Evolutionary conservation across 2,329 filamentous ascomycete species (phyloP), one percentile per base, ranked within the genome.

Genomic region (Endoconidiophora laricicola): DNA sequence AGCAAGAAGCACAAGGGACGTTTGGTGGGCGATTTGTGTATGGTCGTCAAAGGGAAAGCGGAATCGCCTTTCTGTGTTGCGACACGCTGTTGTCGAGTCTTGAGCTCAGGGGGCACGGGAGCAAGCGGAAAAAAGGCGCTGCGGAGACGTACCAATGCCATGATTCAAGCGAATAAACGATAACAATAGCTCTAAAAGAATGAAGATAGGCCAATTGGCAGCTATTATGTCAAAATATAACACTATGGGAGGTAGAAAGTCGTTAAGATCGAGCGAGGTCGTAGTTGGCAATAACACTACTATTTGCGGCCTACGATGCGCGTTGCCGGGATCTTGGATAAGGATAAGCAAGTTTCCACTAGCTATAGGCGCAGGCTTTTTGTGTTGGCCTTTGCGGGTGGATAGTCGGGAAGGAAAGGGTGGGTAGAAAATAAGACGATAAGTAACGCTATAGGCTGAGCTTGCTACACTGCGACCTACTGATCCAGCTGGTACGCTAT

Each of bases 111-210:
- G 29, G 44, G 12, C 29, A 33, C 29, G 29, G 29, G 22, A 36
- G 20, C 36, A 48, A 12, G 7, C 20, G 16, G 36, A 23, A 20
- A 42, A 40, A 14, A 44, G 38, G 38, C 29, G 3, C 1, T 12
- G n/a, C 22, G 16, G 42, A 37, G 23, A 44, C 49, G 20, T 46
- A 51, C 49, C 44, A 51, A 33, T 14, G 49, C 49, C 49, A 51
- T 51, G 24, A 26, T 47, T 50, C 14, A 14, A 45, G 22, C 14
- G 14, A 12, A 7, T 22, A 16, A 43, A 10, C 7, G 38, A 44
- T 9, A 42, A 39, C 6, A 29, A 37, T 5, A 38, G 33, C 6
- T 16, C 40, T 24, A 43, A 49, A 18, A 46, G 14, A 24, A 23
- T 46, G 38, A 9, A 33, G 12, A 33, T 12, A 6, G 6, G 29